Evolutionary conservation across 1,284 basidiomycete genomes (phyloP), one percentile per base, ranked within the genome.

Genomic region (Taiwanofungus camphoratus): DNA sequence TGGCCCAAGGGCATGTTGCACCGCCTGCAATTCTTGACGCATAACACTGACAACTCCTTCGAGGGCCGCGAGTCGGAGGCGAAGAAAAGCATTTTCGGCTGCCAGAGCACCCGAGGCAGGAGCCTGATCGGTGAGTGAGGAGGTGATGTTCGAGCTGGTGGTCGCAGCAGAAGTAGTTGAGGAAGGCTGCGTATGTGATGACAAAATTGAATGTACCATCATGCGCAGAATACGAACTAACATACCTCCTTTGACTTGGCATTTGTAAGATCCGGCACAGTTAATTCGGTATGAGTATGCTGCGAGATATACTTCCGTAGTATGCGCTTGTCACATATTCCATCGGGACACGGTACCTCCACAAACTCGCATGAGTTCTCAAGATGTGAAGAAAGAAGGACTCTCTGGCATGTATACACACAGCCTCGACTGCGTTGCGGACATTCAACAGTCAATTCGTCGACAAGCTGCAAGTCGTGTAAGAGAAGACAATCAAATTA

Each of bases 371-470:
- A 92, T 16, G 68, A 54, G 3, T 80, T 76, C 42, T 70, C 70
- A 38, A 87, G 56, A 58, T 92, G 89, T 1, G 68, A 54, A 2
- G 74, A 65, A 15, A 90, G 64, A n/a, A 81, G 61, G 49, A 87
- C 83, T 23, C 89, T 68, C 60, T 92, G 82, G 55, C 78, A 80
- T 11, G 75, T 79, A 58, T 77, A 63, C 3, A 63, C 58, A 59
- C 89, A 92, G 1, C 86, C 87, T 5, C 68, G 65, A 12, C 57
- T 50, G 18, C 67, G 66, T 46, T 84, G 68, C 7, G 76, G 70
- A 61, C 90, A 92, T 55, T 82, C 76, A 0, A 92, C 87, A 21
- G 77, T 46, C 32, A 93, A 70, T 65, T 92, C 90, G 52, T 92
- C 88, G 30, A 92, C 86, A 54, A 93, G 79, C 87, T 91, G 51